Evolutionary conservation across 805 yeast species (phyloP).

Genomic region (Ogataea parapolymorpha): DNA sequence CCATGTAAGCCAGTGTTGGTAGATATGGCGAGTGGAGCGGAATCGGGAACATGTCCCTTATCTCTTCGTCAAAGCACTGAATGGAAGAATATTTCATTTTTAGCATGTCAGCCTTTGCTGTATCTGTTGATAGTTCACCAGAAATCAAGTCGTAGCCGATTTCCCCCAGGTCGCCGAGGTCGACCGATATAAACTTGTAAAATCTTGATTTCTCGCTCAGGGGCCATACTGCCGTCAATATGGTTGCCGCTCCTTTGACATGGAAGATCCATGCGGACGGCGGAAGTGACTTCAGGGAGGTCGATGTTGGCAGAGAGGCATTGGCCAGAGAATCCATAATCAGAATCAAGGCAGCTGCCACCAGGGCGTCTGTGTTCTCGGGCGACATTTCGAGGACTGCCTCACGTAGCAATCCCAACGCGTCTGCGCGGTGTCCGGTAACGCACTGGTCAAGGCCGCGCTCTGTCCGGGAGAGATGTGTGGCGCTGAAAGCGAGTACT

Average conservation of each 20-base stretch:
- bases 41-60: constrained; percentile 84
- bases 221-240: constrained; percentile 95
- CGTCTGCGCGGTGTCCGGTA: constrained; percentile 84
- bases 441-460: constrained; percentile 76
- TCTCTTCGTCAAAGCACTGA: constrained; percentile 81
- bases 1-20: constrained; percentile 82
- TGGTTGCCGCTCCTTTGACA: constrained; percentile 95
- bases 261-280: constrained; percentile 97
- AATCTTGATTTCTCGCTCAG: constrained; percentile 65
- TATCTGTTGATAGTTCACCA: constrained; percentile 28
- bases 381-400: constrained; percentile 82
- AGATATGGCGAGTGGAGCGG: constrained; percentile 79
- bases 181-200: constrained; percentile 74
- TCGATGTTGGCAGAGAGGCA: constrained; percentile 60
- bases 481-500: constrained; percentile 84
- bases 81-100: constrained; percentile 49
- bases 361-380: constrained; percentile 88
- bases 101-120: constrained; percentile 12
- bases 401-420: constrained; percentile 72
- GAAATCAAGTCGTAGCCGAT: constrained; percentile 40
- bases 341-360: constrained; percentile 83
- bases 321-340: constrained; percentile 94
- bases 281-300: constrained; percentile 63
- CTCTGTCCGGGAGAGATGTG: constrained; percentile 78
- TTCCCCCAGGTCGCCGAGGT: constrained; percentile 85